A percentile compares a stretch with the other conserved stretches of the same genome.
Conservation (phyloP, 1,139 yeast species). For the Saccharomyces hybrid region DNA sequence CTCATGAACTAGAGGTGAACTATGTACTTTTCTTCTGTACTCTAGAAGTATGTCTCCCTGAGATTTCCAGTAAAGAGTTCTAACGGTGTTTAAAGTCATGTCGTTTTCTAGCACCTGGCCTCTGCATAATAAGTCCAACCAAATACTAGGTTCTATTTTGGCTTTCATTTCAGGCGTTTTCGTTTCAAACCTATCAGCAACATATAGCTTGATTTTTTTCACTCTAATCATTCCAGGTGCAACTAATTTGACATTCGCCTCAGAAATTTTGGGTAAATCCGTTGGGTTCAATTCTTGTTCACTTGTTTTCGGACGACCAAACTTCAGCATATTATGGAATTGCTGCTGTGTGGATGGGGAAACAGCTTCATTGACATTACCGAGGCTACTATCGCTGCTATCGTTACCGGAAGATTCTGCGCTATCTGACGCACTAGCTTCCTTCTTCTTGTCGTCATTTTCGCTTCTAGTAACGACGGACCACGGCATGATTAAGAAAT, state of each 20-base stretch:
- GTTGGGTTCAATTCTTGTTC: constrained; percentile 24
- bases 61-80: constrained; percentile 78
- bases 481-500: constrained; percentile 51
- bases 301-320: constrained; percentile 35
- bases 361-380: neutral
- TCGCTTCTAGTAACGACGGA: neutral
- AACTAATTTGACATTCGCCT: constrained; percentile 52
- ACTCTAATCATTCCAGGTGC: constrained; percentile 80
- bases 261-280: constrained; percentile 41
- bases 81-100: constrained; percentile 75
- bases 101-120: constrained; percentile 56
- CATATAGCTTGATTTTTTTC: constrained; percentile 57
- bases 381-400: neutral
- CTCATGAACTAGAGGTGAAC: neutral
- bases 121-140: constrained; percentile 68
- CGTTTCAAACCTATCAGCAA: constrained; percentile 60
- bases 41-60: constrained; percentile 68
- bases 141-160: constrained; percentile 44
- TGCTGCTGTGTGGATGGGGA: constrained; percentile 5
- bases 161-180: constrained; percentile 49
- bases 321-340: constrained; percentile 19
- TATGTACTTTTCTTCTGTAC: constrained; percentile 39
- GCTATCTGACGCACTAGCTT: neutral
- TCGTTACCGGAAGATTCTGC: neutral
- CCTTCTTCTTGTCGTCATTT: constrained; percentile 11